Base-by-base conservation (phyloP, 2,329 filamentous ascomycete genomes). In the Exophiala sp. region DNA sequence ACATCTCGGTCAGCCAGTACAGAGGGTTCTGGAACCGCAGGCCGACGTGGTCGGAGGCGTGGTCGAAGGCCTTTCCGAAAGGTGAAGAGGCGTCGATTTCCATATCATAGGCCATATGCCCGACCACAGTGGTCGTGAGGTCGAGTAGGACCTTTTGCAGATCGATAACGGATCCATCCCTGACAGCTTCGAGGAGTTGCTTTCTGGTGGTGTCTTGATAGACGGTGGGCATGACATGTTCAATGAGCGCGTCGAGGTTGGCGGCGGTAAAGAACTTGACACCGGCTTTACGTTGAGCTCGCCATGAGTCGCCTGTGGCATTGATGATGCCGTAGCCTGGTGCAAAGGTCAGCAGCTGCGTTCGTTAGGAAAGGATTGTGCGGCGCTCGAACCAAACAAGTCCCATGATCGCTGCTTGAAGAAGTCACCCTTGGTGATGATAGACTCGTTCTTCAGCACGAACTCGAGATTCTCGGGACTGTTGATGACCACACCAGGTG, bases 91-190 rank as follows among this genome's bases (percentile, higher is more conserved):
- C 75, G 62, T 82, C 80, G 74, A 86, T 85, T 60, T 86, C 82
- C 81, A 85, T 85, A 64, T 83, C 79, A 61, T 86, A 87, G 11
- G 84, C 84, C 80, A 86, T 84, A 57, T 77, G 77, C n/a, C 83
- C 84, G 79, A 87, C 85, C 20, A 86, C 65, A 54, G 82, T 76
- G 18, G 83, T 86, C 1, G 83, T 87, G 42, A 86, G 77, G 64
- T 85, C 82, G 49, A 84, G 80, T 42, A 86, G 79, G 1, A 83
- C 70, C n/a, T 69, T 71, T 61, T 86, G 81, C 44, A 87, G 66
- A 63, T 87, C 81, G 1, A 84, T 69, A 0, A 70, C 55, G 1
- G 55, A 60, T 1, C 63, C 62, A 0, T 65, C 63, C 0, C 65
- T 65, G 1, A 62, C 66, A 32, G 57, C 55, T 0, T 60, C 47